Conservation (phyloP, 768 basidiomycete species). For the Candolleomyces eurysporus region DNA sequence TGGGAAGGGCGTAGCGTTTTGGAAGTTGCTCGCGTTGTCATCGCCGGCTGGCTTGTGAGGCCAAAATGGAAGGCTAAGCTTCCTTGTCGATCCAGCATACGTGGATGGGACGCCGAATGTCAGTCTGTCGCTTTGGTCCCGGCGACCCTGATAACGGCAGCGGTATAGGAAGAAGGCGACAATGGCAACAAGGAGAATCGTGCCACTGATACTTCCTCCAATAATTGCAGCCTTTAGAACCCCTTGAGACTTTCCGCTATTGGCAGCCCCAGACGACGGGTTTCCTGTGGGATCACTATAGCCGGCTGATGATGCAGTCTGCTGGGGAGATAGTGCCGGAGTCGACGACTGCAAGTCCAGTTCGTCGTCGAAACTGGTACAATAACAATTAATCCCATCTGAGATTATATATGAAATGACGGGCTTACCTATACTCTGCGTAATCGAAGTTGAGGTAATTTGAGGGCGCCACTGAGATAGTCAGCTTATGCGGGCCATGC, state of each 20-base stretch:
- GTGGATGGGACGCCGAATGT: slow-evolving; percentile 1
- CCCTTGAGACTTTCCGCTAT: background rate
- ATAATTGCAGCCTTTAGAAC: slow-evolving; percentile 1
- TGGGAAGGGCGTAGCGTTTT: background rate
- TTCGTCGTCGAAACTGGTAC: background rate
- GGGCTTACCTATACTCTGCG: slow-evolving; percentile 2
- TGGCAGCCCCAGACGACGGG: background rate
- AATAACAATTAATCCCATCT: background rate
- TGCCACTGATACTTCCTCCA: slow-evolving; percentile 1
- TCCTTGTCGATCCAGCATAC: slow-evolving; percentile 2
- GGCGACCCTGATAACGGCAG: background rate
- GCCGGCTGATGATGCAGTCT: background rate
- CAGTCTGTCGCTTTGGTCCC: background rate
- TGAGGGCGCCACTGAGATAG: background rate
- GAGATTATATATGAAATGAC: no score
- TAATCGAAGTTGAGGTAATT: slow-evolving; percentile 2
- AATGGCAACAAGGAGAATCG: background rate
- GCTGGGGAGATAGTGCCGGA: background rate
- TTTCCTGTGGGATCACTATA: background rate
- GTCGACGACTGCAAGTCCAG: background rate
- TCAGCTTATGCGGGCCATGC: background rate
- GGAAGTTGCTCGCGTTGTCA: background rate
- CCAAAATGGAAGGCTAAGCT: slow-evolving; percentile 2
- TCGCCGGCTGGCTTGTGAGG: background rate
- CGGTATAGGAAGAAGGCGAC: background rate